Evolutionary conservation across 208 protist genomes (phyloP).

Genomic region (Naegleria lovaniensis): DNA sequence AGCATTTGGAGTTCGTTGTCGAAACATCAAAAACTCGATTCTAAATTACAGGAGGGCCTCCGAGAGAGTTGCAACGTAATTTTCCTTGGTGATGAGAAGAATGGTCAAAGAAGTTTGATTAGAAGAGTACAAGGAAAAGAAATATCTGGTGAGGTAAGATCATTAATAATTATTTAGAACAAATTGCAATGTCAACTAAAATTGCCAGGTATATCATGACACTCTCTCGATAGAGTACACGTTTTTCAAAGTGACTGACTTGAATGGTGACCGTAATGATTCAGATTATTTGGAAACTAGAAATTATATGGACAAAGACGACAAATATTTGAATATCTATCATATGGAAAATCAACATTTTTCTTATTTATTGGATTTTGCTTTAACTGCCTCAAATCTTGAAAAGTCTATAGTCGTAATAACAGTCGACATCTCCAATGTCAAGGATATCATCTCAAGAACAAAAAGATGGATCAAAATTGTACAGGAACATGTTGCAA

Average conservation of each 20-base stretch:
- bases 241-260: not conserved
- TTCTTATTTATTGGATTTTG: not conserved
- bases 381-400: not conserved
- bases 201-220: not conserved
- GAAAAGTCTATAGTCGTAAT: not conserved
- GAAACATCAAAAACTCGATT: not conserved
- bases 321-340: not conserved
- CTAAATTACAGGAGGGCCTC: not conserved
- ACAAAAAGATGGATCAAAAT: not conserved
- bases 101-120: not conserved
- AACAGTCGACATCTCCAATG: not conserved
- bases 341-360: not conserved
- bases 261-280: not conserved
- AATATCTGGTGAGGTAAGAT: not conserved
- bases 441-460: not conserved
- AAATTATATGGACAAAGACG: not conserved
- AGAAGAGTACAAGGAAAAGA: not conserved
- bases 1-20: not conserved
- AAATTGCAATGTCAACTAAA: too few species aligned
- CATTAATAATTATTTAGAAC: too few species aligned
- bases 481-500: not conserved
- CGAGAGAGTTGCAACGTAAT: not conserved
- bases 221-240: not conserved
- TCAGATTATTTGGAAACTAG: too few species aligned
- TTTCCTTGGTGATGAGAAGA: not conserved